Conservation (phyloP, 495 filamentous ascomycete species). For the Pyrenopolyporus hunteri region DNA sequence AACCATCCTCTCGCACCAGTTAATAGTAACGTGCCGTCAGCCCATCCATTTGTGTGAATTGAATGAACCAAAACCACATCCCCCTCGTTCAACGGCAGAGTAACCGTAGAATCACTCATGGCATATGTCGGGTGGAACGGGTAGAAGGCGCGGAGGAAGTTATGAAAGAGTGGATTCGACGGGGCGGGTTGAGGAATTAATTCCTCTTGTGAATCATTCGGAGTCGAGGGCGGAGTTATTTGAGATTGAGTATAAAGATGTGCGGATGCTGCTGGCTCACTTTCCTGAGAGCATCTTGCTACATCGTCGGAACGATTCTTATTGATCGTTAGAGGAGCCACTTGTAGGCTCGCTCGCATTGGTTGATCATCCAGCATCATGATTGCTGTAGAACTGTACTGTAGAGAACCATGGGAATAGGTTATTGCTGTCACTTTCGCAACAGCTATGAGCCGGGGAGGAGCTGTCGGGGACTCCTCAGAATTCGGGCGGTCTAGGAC, state of each 20-base stretch:
- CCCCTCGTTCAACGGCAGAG: slow-evolving; percentile 83
- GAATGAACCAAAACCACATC: slow-evolving; percentile 96
- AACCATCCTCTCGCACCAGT: slow-evolving; percentile 93
- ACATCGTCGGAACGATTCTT: slow-evolving; percentile 63
- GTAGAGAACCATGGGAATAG: slow-evolving; percentile 49
- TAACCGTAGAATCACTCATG: slow-evolving; percentile 75
- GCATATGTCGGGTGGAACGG: slow-evolving; percentile 82
- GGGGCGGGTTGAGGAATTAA: slow-evolving; percentile 55
- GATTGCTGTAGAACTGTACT: slow-evolving; percentile 44
- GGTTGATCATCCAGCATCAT: slow-evolving; percentile 59
- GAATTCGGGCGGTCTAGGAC: background rate
- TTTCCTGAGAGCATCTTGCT: slow-evolving; percentile 49
- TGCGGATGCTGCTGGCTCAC: slow-evolving; percentile 45
- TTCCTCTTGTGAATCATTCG: slow-evolving; percentile 66
- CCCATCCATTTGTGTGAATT: slow-evolving; percentile 98
- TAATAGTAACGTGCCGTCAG: slow-evolving; percentile 91
- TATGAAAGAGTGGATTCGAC: slow-evolving; percentile 76
- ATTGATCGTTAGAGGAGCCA: slow-evolving; percentile 75
- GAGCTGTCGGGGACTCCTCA: slow-evolving; percentile 21
- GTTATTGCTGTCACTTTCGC: slow-evolving; percentile 33
- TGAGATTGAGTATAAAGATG: slow-evolving; percentile 57
- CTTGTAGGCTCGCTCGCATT: slow-evolving; percentile 65
- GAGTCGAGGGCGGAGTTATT: slow-evolving; percentile 77
- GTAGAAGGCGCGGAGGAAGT: slow-evolving; percentile 95
- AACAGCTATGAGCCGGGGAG: slow-evolving; percentile 33